Evolutionary conservation across 192 early-diverging fungal species (phyloP).

Genomic region (Podila epigama): DNA sequence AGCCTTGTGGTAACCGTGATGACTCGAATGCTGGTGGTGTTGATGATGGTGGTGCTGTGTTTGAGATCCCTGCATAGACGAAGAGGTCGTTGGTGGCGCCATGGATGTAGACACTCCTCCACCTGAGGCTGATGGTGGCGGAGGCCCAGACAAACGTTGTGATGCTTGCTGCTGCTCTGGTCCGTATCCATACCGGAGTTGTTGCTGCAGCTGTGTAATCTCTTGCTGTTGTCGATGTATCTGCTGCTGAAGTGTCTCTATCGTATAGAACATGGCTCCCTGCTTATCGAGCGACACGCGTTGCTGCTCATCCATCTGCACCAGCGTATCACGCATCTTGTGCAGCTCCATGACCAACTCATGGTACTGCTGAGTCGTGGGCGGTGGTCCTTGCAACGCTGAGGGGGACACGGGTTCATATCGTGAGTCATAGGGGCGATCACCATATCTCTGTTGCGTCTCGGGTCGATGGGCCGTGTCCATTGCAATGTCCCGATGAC

Average conservation of each 20-base stretch:
- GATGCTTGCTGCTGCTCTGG: not conserved
- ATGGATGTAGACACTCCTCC: too few relatives aligned
- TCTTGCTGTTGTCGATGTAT: slow-evolving; percentile 37
- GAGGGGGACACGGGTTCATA: too few relatives aligned
- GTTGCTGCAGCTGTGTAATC: slow-evolving; percentile 28
- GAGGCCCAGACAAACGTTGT: slow-evolving; percentile 1
- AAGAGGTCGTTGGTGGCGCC: too few relatives aligned
- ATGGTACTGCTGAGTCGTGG: slow-evolving; percentile 17
- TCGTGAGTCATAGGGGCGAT: not conserved
- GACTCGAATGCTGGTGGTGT: too few relatives aligned
- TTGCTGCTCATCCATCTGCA: slow-evolving; percentile 25
- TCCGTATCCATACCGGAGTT: slow-evolving; percentile 23
- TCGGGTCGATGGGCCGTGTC: not conserved
- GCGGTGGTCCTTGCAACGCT: not conserved
- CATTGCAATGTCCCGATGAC: not conserved
- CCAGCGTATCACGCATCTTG: slow-evolving; percentile 22
- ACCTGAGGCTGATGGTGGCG: slow-evolving; percentile 1
- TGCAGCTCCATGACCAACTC: slow-evolving; percentile 27
- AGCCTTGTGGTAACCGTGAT: too few relatives aligned
- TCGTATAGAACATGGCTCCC: slow-evolving; percentile 8
- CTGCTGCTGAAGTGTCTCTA: slow-evolving; percentile 37
- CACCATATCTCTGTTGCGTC: not conserved
- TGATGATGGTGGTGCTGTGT: too few relatives aligned
- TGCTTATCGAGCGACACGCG: slow-evolving; percentile 24
- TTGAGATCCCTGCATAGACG: slow-evolving; percentile 2